phyloP scores from a whole-genome alignment of 441 rosid genomes.

The Jatropha multifida region DNA sequence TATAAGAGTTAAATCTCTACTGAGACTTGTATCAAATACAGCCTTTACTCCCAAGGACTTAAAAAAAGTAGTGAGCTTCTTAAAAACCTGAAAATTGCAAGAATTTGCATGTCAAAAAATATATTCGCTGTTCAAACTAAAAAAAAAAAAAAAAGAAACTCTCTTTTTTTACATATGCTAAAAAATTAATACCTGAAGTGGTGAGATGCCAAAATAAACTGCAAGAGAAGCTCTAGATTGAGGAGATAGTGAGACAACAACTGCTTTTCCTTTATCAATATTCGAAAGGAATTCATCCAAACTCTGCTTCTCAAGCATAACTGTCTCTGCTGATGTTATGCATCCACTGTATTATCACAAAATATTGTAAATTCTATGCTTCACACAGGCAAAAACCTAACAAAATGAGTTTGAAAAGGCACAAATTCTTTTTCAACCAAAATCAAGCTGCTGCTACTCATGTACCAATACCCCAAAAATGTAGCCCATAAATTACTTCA shows the following conservation, averaged over 20 bases:
- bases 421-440: too few relatives aligned
- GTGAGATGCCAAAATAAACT: constrained; percentile 63
- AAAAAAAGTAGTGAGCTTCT: constrained; percentile 75
- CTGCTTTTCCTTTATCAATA: constrained; percentile 55
- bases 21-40: constrained; percentile 79
- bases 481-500: neutral
- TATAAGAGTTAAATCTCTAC: constrained; percentile 71
- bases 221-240: constrained; percentile 97
- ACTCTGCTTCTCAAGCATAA: constrained; percentile 98
- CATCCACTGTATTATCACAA: constrained; percentile 62
- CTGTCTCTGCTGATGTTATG: constrained; percentile 95
- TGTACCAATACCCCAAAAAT: neutral
- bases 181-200: constrained; percentile 48
- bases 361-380: constrained; percentile 3
- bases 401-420: neutral
- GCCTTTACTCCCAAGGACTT: constrained; percentile 91
- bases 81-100: constrained; percentile 50
- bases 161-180: neutral
- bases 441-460: too few relatives aligned
- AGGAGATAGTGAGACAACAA: constrained; percentile 74
- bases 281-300: constrained; percentile 79
- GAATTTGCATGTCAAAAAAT: constrained; percentile 11
- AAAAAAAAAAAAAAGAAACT: neutral
- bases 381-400: neutral
- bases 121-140: neutral